A percentile compares a stretch with the other conserved stretches of the same genome.
These are phyloP conservation scores for Acer campestre DNA, from an alignment of 345 rosid species.

Conservation along the genomic window DNA sequence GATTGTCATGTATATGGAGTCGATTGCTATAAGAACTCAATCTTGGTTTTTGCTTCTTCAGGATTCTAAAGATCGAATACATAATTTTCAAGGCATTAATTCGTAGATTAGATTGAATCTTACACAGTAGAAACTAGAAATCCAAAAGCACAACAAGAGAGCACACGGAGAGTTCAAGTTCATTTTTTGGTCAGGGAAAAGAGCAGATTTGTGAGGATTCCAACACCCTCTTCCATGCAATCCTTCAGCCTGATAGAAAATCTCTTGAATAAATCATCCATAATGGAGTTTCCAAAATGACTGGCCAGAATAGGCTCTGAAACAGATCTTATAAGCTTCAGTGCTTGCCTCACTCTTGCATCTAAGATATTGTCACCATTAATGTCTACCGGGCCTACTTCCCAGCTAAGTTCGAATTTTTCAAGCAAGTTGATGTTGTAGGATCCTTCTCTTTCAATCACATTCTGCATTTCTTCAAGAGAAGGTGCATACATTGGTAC, in stretches of 20 bases:
- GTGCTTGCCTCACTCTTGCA: slow-evolving; percentile 5
- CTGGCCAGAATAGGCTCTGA: background rate
- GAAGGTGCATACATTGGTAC: slow-evolving; percentile 15
- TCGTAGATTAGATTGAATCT: no score
- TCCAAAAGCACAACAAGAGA: background rate
- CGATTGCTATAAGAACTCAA: background rate
- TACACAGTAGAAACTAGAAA: background rate
- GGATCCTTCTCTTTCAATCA: slow-evolving; percentile 22
- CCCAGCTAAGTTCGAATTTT: slow-evolving; percentile 14
- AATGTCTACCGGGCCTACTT: background rate
- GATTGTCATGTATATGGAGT: background rate
- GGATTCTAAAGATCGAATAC: no score
- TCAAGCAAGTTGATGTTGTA: background rate
- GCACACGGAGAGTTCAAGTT: background rate
- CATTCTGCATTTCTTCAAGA: slow-evolving; percentile 10
- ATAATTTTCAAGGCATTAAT: no score
- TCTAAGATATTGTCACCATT: slow-evolving; percentile 1
- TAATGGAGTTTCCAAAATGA: slow-evolving; percentile 14
- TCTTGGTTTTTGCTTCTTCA: no score
- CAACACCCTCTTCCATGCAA: background rate
- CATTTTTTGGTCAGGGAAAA: slow-evolving; percentile 13
- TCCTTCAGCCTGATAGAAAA: background rate
- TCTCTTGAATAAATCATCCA: slow-evolving; percentile 15
- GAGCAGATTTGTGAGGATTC: background rate
- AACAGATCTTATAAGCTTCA: background rate